Conservation (phyloP, 2,329 filamentous ascomycete genomes). For the Pestalotiopsis sp. region DNA sequence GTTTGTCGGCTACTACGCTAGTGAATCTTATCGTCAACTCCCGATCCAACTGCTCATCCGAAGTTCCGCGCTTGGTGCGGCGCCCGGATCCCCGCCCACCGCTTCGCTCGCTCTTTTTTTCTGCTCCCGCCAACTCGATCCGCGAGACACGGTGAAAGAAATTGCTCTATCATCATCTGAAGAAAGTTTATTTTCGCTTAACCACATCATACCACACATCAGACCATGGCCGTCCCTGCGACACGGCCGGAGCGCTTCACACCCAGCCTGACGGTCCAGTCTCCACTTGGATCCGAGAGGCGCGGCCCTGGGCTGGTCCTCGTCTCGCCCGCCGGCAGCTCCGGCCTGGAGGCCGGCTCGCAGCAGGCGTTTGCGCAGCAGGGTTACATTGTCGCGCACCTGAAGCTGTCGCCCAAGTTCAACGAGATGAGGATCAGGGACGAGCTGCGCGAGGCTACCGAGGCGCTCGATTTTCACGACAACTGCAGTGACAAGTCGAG, state of each 20-base stretch:
- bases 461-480: slow-evolving; percentile 2
- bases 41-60: neutral
- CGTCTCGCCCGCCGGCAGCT: neutral
- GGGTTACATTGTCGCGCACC: slow-evolving; percentile 1
- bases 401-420: neutral
- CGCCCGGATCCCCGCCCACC: neutral
- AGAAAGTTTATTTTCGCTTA: neutral
- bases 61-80: neutral
- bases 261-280: slow-evolving; percentile 1
- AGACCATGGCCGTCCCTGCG: neutral
- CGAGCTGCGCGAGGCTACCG: slow-evolving; percentile 8
- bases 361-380: neutral
- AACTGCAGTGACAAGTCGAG: neutral
- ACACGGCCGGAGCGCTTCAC: slow-evolving; percentile 1
- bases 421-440: neutral
- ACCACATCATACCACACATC: neutral
- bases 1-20: neutral
- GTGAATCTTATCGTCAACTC: neutral
- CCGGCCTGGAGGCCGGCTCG: neutral
- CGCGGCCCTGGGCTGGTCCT: slow-evolving; percentile 1
- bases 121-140: neutral
- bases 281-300: slow-evolving; percentile 3
- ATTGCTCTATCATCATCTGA: neutral
- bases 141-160: neutral
- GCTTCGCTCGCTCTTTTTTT: neutral